A percentile compares a stretch with the other conserved stretches of the same genome.
Conservation (phyloP, 2,329 filamentous ascomycete species). For the Apiospora arundinis region DNA sequence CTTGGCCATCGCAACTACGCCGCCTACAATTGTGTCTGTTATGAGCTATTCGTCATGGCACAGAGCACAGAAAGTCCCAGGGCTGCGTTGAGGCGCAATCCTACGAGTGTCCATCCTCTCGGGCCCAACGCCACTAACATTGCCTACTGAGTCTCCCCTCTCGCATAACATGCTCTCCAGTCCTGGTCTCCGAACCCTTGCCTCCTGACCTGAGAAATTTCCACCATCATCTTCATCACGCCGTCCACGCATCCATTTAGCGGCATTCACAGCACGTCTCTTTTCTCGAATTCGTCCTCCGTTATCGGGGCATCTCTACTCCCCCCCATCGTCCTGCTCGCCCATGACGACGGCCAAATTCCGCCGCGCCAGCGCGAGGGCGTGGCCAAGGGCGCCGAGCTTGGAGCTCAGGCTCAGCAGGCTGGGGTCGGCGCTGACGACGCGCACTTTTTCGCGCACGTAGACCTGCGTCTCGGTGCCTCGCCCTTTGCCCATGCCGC, state of each 20-base stretch:
- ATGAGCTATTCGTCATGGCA: background rate
- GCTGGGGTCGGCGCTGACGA: constrained; percentile 89
- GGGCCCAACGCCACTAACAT: no score
- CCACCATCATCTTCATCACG: background rate
- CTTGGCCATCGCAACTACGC: background rate
- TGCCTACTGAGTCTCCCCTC: background rate
- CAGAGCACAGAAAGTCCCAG: background rate
- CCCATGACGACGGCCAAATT: constrained; percentile 83
- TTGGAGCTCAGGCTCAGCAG: constrained; percentile 85
- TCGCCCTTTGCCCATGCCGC: constrained; percentile 23
- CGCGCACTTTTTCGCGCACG: constrained; percentile 86
- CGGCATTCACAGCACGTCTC: background rate
- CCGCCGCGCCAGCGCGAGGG: constrained; percentile 70
- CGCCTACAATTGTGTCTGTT: background rate
- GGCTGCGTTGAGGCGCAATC: background rate
- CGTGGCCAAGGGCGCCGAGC: constrained; percentile 77
- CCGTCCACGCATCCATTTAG: background rate
- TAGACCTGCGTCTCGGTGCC: constrained; percentile 66
- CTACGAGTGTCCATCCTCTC: background rate
- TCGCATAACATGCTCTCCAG: background rate
- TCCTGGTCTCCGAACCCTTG: background rate
- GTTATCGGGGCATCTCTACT: background rate
- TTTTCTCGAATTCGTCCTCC: background rate
- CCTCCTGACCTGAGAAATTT: background rate
- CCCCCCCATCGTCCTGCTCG: constrained; percentile 47